Conservation (phyloP, 2,329 filamentous ascomycete species). For the Davidsoniella australis region DNA sequence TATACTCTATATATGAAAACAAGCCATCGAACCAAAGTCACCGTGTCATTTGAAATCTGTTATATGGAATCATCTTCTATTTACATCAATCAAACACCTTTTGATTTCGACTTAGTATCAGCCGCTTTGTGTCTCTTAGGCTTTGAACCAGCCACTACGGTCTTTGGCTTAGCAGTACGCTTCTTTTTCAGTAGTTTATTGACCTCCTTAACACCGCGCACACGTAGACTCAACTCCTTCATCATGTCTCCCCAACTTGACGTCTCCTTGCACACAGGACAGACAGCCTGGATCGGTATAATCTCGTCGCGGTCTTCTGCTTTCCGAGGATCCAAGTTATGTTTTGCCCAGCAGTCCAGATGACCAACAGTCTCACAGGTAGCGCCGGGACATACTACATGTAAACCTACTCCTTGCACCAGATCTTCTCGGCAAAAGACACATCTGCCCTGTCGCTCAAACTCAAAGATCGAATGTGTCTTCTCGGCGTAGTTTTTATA, state of each 20-base stretch:
- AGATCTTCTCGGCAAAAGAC: constrained; percentile 33
- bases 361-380: constrained; percentile 42
- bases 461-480: constrained; percentile 33
- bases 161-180: constrained; percentile 17
- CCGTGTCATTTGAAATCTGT: background rate
- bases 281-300: constrained; percentile 51
- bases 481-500: constrained; percentile 39
- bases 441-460: constrained; percentile 39
- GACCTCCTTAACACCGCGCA: constrained; percentile 52
- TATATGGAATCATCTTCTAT: background rate
- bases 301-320: constrained; percentile 25
- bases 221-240: constrained; percentile 62
- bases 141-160: background rate
- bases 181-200: constrained; percentile 47
- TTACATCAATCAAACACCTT: background rate
- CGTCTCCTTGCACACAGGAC: constrained; percentile 48
- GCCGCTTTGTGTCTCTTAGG: background rate
- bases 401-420: constrained; percentile 30
- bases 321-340: constrained; percentile 26
- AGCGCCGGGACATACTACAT: constrained; percentile 37
- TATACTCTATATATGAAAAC: too few relatives aligned
- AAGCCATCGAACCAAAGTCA: too few relatives aligned
- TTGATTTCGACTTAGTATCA: background rate
- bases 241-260: constrained; percentile 63
- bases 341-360: constrained; percentile 39